These are phyloP conservation scores for Stentor coeruleus DNA, from an alignment of 73 alveolate species.

Conservation along the genomic window DNA sequence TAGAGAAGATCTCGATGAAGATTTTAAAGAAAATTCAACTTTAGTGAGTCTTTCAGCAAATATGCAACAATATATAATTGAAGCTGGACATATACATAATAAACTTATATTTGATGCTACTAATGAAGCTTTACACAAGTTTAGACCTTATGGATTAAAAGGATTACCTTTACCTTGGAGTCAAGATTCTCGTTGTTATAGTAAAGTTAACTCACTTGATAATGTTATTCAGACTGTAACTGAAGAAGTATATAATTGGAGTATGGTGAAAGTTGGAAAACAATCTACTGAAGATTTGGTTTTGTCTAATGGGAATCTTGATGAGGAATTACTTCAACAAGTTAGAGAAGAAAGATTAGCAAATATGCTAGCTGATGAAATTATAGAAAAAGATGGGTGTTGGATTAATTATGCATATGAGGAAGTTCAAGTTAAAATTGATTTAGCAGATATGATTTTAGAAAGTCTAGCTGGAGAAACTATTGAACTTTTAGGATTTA, in stretches of 20 bases:
- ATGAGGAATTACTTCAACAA: too few relatives aligned
- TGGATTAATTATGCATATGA: conserved; percentile 50
- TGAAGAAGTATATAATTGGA: conserved; percentile 32
- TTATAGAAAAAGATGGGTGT: conserved; percentile 36
- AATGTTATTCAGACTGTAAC: neutral
- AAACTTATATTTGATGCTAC: conserved; percentile 41
- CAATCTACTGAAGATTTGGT: too few relatives aligned
- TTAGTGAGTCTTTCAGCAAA: too few relatives aligned
- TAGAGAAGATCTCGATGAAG: too few relatives aligned
- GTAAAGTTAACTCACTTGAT: neutral
- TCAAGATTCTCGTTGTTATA: conserved; percentile 31
- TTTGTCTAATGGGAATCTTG: too few relatives aligned
- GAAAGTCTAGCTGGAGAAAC: conserved; percentile 43
- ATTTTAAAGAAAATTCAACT: too few relatives aligned
- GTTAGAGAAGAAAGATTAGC: conserved; percentile 51
- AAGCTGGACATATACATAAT: conserved; percentile 37
- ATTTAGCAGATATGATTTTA: conserved; percentile 53
- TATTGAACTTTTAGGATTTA: conserved; percentile 16
- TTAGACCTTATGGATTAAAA: conserved; percentile 35
- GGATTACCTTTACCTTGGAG: conserved; percentile 41
- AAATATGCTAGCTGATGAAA: conserved; percentile 34
- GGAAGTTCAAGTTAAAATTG: conserved; percentile 48
- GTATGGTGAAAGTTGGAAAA: too few relatives aligned
- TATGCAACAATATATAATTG: too few relatives aligned
- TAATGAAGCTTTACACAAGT: conserved; percentile 36